Evolutionary conservation across 2,329 filamentous ascomycete species (phyloP).

Genomic region (Geosmithia flava): DNA sequence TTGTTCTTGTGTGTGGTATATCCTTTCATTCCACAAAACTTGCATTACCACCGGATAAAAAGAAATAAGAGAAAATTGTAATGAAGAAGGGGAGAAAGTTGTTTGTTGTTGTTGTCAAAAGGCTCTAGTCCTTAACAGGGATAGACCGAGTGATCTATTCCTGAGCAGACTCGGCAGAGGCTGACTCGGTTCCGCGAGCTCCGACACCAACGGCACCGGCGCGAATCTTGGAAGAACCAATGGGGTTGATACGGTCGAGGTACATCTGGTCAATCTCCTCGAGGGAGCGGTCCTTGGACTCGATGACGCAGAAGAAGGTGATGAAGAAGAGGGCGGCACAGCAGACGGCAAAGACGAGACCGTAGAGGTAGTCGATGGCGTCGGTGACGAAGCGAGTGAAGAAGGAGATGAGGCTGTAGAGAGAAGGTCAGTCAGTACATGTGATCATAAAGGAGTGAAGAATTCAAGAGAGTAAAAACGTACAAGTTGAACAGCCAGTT

Average conservation of each 20-base stretch:
- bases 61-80: too few species aligned
- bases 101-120: too few species aligned
- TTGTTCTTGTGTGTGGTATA: too few species aligned
- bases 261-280: constrained; percentile 77
- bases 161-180: not conserved
- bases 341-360: constrained; percentile 59
- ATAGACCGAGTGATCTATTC: too few species aligned
- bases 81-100: too few species aligned
- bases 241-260: constrained; percentile 34
- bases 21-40: too few species aligned
- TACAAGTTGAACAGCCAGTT: constrained; percentile 57
- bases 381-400: constrained; percentile 62
- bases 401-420: constrained; percentile 26
- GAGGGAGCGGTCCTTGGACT: constrained; percentile 57
- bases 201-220: not conserved
- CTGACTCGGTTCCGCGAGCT: not conserved
- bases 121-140: too few species aligned
- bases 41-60: too few species aligned
- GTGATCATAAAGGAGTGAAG: constrained; percentile 18
- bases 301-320: constrained; percentile 66
- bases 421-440: constrained; percentile 3
- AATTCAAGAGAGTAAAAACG: too few species aligned
- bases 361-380: constrained; percentile 56
- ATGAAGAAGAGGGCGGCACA: constrained; percentile 49
- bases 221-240: constrained; percentile 18